Base-by-base conservation (phyloP, 768 basidiomycete genomes). In the Phaeolepiota aurea region DNA sequence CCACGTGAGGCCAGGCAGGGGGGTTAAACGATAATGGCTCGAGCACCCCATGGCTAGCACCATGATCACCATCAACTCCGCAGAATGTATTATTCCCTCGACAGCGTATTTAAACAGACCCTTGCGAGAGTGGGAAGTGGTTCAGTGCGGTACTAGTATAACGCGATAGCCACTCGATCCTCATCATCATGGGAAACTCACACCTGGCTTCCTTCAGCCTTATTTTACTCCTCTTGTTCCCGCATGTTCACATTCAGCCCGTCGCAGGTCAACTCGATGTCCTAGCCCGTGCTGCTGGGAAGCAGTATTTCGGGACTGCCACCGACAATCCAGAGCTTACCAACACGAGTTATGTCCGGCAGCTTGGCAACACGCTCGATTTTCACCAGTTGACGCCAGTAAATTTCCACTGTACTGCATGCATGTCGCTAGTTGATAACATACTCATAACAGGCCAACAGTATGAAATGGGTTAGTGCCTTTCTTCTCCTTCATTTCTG, bases 391-490 rank as follows among this genome's bases (percentile, higher is more conserved):
- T 76, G 44, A 74, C 73, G 0, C 62, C 73, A 15, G 72, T 61
- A 28, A 35, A 15, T 14, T 9, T 35, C 7, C 18, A n/a, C n/a
- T n/a, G n/a, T n/a, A n/a, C 12, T 9, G n/a, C n/a, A n/a, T n/a
- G n/a, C n/a, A n/a, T n/a, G n/a, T n/a, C n/a, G n/a, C n/a, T n/a
- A n/a, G n/a, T n/a, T n/a, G 33, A 35, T 14, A 5, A 35, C 33
- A 9, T 7, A 35, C 16, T 5, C 7, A 19, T 35, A 5, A 14
- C 33, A 61, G 57, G 58, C 59, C 14, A 74, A 74, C 49, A 66
- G 63, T 44, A 73, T 75, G 73, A 75, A 76, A 69, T 76, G 73
- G 73, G 73, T n/a, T 70, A 44, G n/a, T n/a, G n/a, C n/a, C n/a
- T n/a, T n/a, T n/a, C n/a, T n/a, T n/a, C n/a, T n/a, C n/a, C n/a